phyloP scores from a whole-genome alignment of 2,329 filamentous ascomycete species.

The Cryphonectria nitschkei region DNA sequence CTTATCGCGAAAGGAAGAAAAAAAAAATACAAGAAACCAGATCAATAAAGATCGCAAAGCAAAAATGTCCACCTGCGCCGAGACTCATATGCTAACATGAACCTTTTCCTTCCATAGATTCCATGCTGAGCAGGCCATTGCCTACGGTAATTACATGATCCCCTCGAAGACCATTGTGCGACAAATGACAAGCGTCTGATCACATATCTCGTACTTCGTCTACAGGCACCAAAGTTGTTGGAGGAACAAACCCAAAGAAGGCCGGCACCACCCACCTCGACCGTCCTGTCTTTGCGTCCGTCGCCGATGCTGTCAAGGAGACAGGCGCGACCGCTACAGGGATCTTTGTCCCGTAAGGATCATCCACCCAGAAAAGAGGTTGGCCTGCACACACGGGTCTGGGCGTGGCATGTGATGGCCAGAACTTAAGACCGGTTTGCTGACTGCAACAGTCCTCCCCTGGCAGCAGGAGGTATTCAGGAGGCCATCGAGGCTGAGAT shows the following conservation, averaged over 20 bases:
- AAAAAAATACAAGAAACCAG: neutral
- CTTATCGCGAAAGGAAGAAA: neutral
- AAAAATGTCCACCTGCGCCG: neutral
- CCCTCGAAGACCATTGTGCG: constrained; percentile 8
- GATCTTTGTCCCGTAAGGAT: constrained; percentile 89
- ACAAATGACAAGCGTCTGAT: constrained; percentile 22
- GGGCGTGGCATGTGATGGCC: neutral
- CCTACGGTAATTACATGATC: constrained; percentile 74
- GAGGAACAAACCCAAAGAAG: constrained; percentile 99
- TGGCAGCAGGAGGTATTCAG: constrained; percentile 94
- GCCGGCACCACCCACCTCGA: constrained; percentile 87
- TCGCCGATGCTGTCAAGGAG: constrained; percentile 84
- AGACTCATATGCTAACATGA: constrained; percentile 37
- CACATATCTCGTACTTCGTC: constrained; percentile 11
- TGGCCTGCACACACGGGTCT: neutral
- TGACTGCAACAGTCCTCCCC: constrained; percentile 66
- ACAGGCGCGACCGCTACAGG: constrained; percentile 90
- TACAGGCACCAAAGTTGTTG: constrained; percentile 91
- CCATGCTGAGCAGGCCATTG: constrained; percentile 96
- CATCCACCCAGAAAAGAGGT: constrained; percentile 48
- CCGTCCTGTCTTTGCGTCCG: constrained; percentile 89
- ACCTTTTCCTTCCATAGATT: constrained; percentile 63
- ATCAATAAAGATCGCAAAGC: neutral
- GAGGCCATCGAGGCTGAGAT: constrained; percentile 94
- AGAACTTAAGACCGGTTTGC: neutral